Base-by-base conservation (phyloP, 2,329 filamentous ascomycete genomes). In the Colletotrichum gigasporum region DNA sequence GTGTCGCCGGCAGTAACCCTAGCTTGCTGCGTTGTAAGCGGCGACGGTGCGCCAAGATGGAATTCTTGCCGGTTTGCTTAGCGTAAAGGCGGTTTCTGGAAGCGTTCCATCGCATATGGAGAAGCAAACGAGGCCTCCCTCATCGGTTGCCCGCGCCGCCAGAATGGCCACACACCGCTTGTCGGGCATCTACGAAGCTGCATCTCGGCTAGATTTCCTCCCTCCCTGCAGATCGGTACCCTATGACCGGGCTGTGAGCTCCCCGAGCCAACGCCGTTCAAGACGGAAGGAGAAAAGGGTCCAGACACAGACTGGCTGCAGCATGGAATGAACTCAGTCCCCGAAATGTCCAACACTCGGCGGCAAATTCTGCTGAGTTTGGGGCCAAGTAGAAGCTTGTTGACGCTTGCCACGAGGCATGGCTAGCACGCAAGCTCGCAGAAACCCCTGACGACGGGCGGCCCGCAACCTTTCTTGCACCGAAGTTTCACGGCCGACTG, bases 71-170 rank as follows among this genome's bases (percentile, higher is more conserved):
- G 24, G 28, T 14, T 14, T 39, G 24, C n/a, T 42, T 32, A 20
- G 39, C 14, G 20, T 47, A 32, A 22, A 35, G 26, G n/a, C 37
- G 14, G n/a, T n/a, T 47, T 56, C 53, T 56, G 53, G 53, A 56
- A 47, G 30, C 20, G 39, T 45, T 56, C 53, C 41, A 45, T 55
- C 24, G 12, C n/a, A 20, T 11, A 11, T n/a, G 12, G 16, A 24
- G 20, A 37, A 9, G 30, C 14, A 20, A 35, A 50, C 28, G n/a
- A n/a, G n/a, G n/a, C n/a, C n/a, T n/a, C n/a, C n/a, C n/a, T n/a
- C n/a, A n/a, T n/a, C n/a, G n/a, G n/a, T n/a, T n/a, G n/a, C n/a
- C n/a, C n/a, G n/a, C n/a, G n/a, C n/a, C n/a, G n/a, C n/a, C n/a
- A n/a, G n/a, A n/a, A n/a, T n/a, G n/a, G n/a, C n/a, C n/a, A n/a